Conservation (phyloP, 1,284 basidiomycete genomes). For the Cutaneotrichosporon spelunceum region DNA sequence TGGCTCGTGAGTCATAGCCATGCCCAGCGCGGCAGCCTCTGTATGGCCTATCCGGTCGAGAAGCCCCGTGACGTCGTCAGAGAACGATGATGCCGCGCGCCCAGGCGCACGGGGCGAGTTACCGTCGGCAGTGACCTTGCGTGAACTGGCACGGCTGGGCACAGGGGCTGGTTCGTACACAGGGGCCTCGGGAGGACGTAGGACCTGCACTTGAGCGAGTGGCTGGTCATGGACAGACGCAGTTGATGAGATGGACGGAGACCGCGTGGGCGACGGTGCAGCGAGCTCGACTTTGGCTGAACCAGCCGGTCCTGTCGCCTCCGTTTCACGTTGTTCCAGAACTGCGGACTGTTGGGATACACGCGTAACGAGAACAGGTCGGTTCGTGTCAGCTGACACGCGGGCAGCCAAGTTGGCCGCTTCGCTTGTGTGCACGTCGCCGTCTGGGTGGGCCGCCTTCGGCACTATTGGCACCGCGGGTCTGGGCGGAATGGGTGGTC, state of each 20-base stretch:
- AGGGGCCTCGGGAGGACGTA: constrained; percentile 2
- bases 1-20: constrained; percentile 8
- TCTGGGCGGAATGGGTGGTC: constrained; percentile 20
- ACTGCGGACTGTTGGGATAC: not conserved
- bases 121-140: constrained; percentile 11
- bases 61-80: constrained; percentile 36
- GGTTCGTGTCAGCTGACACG: not conserved
- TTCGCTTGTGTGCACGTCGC: not conserved
- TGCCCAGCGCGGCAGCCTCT: constrained; percentile 7
- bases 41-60: constrained; percentile 22
- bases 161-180: constrained; percentile 1
- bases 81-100: constrained; percentile 30
- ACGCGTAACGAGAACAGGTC: not conserved
- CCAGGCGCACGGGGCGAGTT: constrained; percentile 4
- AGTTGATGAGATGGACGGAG: constrained; percentile 7
- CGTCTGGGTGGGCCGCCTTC: constrained; percentile 4
- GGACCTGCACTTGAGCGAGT: constrained; percentile 1
- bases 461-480: constrained; percentile 18
- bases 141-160: constrained; percentile 8
- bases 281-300: not conserved
- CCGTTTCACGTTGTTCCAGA: not conserved
- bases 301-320: not conserved
- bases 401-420: constrained; percentile 2
- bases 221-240: constrained; percentile 5
- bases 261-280: constrained; percentile 1